Conservation (phyloP, 2,329 filamentous ascomycete species). For the Aureobasidium sp. region DNA sequence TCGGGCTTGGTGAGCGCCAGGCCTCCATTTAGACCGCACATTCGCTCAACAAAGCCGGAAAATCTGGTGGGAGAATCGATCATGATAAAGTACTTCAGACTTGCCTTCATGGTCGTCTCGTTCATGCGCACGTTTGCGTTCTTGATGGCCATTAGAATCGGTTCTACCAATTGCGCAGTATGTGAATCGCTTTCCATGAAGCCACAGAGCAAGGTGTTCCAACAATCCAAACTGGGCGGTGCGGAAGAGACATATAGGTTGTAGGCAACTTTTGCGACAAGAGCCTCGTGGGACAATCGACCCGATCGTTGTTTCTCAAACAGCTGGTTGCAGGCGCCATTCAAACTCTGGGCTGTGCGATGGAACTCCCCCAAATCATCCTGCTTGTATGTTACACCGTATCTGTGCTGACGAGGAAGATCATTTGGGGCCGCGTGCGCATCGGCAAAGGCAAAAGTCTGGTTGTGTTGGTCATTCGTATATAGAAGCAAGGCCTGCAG, state of each 20-base stretch:
- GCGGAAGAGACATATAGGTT: slow-evolving; percentile 58
- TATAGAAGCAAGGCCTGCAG: slow-evolving; percentile 7
- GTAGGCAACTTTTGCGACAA: slow-evolving; percentile 44
- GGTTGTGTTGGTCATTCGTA: not conserved
- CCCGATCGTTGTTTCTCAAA: slow-evolving; percentile 22
- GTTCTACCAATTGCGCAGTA: not conserved
- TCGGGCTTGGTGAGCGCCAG: slow-evolving; percentile 36
- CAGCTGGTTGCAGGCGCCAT: slow-evolving; percentile 21
- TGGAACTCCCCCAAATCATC: slow-evolving; percentile 33
- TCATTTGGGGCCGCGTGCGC: not conserved
- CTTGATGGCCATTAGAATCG: slow-evolving; percentile 26
- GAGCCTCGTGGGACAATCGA: slow-evolving; percentile 18
- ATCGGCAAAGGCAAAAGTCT: not conserved
- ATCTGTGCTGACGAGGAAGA: not conserved
- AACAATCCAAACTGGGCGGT: slow-evolving; percentile 59
- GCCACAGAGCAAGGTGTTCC: slow-evolving; percentile 63
- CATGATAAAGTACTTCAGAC: slow-evolving; percentile 35
- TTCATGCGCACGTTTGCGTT: slow-evolving; percentile 39
- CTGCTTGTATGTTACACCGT: slow-evolving; percentile 29
- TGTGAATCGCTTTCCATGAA: slow-evolving; percentile 39
- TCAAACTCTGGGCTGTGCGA: slow-evolving; percentile 23
- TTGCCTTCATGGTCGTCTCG: slow-evolving; percentile 36
- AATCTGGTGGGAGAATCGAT: slow-evolving; percentile 31
- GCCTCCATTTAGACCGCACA: slow-evolving; percentile 35
- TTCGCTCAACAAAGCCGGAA: slow-evolving; percentile 33